Percentiles rank a stretch among this genome's conserved stretches.
These are phyloP conservation scores for Yarrowia sp. DNA, from an alignment of 805 yeast genomes.

Conservation along the genomic window DNA sequence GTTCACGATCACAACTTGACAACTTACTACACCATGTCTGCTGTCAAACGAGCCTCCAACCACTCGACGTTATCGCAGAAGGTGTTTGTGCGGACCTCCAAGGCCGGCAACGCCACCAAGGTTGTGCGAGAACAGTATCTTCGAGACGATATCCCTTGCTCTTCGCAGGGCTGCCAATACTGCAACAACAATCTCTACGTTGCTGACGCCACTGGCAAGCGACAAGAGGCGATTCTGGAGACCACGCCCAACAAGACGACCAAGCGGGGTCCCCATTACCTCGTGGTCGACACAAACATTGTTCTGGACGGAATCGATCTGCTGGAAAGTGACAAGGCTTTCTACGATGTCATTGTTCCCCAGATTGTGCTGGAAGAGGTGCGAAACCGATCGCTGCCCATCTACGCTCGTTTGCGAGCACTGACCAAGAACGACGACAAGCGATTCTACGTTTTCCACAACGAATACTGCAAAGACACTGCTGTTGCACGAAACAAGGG, in stretches of 20 bases:
- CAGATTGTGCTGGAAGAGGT: slow-evolving; percentile 96
- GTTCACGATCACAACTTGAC: no score
- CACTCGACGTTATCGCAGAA: slow-evolving; percentile 53
- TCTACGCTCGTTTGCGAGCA: slow-evolving; percentile 81
- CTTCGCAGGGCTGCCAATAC: slow-evolving; percentile 68
- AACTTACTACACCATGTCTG: slow-evolving; percentile 18
- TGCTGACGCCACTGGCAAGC: slow-evolving; percentile 70
- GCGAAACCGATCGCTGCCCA: slow-evolving; percentile 82
- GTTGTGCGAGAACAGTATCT: slow-evolving; percentile 93
- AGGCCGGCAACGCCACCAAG: slow-evolving; percentile 88
- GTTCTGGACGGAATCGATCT: slow-evolving; percentile 88
- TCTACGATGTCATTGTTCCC: slow-evolving; percentile 91
- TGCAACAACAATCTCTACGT: slow-evolving; percentile 62
- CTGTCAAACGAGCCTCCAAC: slow-evolving; percentile 38
- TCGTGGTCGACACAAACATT: slow-evolving; percentile 86
- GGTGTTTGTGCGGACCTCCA: slow-evolving; percentile 83
- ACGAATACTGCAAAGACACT: slow-evolving; percentile 82
- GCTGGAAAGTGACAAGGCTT: slow-evolving; percentile 75
- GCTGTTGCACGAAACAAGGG: slow-evolving; percentile 65
- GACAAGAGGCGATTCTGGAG: slow-evolving; percentile 71
- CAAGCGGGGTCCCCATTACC: slow-evolving; percentile 73
- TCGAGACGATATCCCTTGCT: slow-evolving; percentile 91
- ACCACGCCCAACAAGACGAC: slow-evolving; percentile 59
- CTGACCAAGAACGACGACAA: slow-evolving; percentile 76
- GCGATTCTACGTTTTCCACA: slow-evolving; percentile 89